A percentile compares a stretch with the other conserved stretches of the same genome.
These are phyloP conservation scores for Crithidia bombi DNA, from an alignment of 208 protist species.

Conservation along the genomic window DNA sequence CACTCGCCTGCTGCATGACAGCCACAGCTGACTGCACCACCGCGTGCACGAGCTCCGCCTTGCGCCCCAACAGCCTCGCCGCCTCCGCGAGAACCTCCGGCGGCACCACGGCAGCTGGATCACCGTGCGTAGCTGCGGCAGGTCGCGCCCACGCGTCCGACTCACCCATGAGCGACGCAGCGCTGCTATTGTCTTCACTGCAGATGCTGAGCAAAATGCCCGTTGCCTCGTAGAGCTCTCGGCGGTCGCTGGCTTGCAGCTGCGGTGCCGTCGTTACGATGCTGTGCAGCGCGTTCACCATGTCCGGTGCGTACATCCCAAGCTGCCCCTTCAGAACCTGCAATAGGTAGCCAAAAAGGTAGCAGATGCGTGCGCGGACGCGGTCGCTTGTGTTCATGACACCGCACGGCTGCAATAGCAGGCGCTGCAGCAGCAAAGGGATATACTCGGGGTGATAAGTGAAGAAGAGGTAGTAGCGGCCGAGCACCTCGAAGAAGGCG, in stretches of 20 bases:
- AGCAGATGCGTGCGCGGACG: conserved; percentile 71
- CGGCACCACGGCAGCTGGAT: not conserved
- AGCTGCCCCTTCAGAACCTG: conserved; percentile 51
- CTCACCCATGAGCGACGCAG: conserved; percentile 7
- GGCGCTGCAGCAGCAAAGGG: conserved; percentile 63
- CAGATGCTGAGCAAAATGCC: conserved; percentile 65
- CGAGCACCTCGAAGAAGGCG: conserved; percentile 80
- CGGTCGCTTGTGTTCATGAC: conserved; percentile 62
- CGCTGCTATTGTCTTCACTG: conserved; percentile 10
- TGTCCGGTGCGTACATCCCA: conserved; percentile 49
- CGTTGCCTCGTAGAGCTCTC: conserved; percentile 75
- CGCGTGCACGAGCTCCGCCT: conserved; percentile 25
- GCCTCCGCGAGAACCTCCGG: conserved; percentile 21
- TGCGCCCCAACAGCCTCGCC: conserved; percentile 31
- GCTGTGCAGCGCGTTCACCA: conserved; percentile 63
- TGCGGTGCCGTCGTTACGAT: conserved; percentile 50
- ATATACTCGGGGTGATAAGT: conserved; percentile 57
- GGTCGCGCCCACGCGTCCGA: conserved; percentile 9
- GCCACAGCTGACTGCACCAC: conserved; percentile 28
- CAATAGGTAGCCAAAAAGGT: conserved; percentile 73
- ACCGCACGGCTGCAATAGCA: conserved; percentile 69
- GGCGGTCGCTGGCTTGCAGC: conserved; percentile 50
- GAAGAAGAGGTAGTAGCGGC: conserved; percentile 78
- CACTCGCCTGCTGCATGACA: conserved; percentile 23
- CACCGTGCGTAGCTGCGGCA: not conserved